Base-by-base conservation (phyloP, 345 rosid species). In the Citrus unshiu region DNA sequence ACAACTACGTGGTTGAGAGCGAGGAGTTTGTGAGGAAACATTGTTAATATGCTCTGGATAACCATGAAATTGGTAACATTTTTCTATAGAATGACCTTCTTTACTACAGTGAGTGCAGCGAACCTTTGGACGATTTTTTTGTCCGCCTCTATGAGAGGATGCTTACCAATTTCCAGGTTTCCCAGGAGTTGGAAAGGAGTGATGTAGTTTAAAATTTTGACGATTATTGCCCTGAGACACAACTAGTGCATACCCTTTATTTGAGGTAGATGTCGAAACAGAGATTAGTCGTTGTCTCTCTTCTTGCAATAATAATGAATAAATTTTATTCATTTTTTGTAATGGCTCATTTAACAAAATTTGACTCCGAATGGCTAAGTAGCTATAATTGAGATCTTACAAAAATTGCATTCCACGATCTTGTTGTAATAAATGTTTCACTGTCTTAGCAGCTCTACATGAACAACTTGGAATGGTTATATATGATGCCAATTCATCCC, bases 371-470 rank as follows among this genome's bases (percentile, higher is more conserved):
- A n/a, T 2, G 10, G 64, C 64, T 22, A 1, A 3, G 25, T 8
- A 60, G 27, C 64, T n/a, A 22, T 22, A 2, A 60, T 60, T 22
- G 64, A 60, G 64, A 7, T 0, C 64, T 0, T 24, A 9, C 0
- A 60, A n/a, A n/a, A 24, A 60, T 59, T 24, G 64, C 16, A 60
- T 60, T n/a, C 12, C 30, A 60, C 1, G 16, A n/a, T 60, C 64
- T 60, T 60, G 64, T 8, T 24, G 30, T 0, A 1, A 7, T 0
- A 60, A 60, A 3, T 60, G 13, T 21, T 3, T n/a, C 27, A 60
- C 2, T 60, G 1, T 9, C 3, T 60, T 24, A 4, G 5, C 0
- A 7, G 5, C 14, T n/a, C 32, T 0, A 34, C 35, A 34, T 5
- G 35, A 34, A 5, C 35, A 34, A 5, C 35, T 34, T 34, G 35